phyloP scores from a whole-genome alignment of 139 green algal species.

The Choricystis sp. region DNA sequence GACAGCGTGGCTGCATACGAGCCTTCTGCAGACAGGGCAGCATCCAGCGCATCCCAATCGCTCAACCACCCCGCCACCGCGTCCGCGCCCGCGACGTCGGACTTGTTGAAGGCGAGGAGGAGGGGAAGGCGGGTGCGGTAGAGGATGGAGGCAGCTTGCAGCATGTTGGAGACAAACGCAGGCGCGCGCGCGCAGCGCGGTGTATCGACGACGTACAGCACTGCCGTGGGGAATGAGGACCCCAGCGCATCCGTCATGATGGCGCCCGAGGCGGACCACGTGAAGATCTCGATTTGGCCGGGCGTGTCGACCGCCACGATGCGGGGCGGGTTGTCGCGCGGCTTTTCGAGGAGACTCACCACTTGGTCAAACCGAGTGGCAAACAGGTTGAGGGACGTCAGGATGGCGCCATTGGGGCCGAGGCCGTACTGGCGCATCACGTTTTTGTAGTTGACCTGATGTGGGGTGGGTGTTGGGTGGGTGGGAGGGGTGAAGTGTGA shows the following conservation, averaged over 20 bases:
- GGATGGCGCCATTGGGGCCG: constrained; percentile 91
- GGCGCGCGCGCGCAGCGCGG: constrained; percentile 57
- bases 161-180: constrained; percentile 99
- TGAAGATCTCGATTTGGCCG: constrained; percentile 99
- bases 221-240: constrained; percentile 65
- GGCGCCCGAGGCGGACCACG: constrained; percentile 76
- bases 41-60: constrained; percentile 69
- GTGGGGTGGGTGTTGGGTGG: not conserved
- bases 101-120: constrained; percentile 97
- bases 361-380: constrained; percentile 95
- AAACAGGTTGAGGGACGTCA: constrained; percentile 95
- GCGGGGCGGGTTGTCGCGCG: constrained; percentile 41
- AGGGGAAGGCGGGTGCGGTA: constrained; percentile 94
- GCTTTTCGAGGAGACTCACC: not conserved
- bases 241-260: constrained; percentile 92
- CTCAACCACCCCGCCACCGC: constrained; percentile 85
- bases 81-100: constrained; percentile 65
- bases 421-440: constrained; percentile 96
- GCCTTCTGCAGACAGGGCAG: constrained; percentile 54
- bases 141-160: constrained; percentile 79
- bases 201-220: constrained; percentile 89
- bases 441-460: constrained; percentile 89
- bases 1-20: constrained; percentile 61
- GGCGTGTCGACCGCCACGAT: constrained; percentile 89
- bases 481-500: not conserved